Evolutionary conservation across 192 early-diverging fungal species (phyloP), one percentile per base, ranked within the genome.

Genomic region (Backusella morwellensis): DNA sequence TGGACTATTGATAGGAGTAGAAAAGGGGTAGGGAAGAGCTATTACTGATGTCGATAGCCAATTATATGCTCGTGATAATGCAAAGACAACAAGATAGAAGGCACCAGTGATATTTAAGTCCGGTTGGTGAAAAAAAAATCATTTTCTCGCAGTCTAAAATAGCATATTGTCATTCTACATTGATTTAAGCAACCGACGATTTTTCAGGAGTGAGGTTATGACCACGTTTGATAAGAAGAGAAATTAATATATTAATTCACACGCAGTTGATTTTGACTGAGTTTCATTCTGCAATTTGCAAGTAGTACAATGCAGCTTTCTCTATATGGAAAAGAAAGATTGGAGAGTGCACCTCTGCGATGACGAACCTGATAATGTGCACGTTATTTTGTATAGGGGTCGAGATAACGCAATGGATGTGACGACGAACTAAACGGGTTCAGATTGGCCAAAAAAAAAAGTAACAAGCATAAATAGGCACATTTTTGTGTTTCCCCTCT

Each of bases 161-260:
- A 63, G 56, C 52, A n/a, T 54, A 21, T 52, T 52, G 50, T 56
- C 54, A 56, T 26, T 56, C 21, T 56, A 56, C 54, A 52, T 52
- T 6, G 1, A 54, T 54, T 54, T 54, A 21, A 54, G 21, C 21
- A 63, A 29, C 56, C 56, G 56, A 63, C 9, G 26, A 4, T 23
- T 63, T 63, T 63, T 63, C 23, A 63, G 23, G 56, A 63, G 56
- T 23, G 23, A 59, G 21, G 54, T 26, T 59, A 59, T 63, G 56
- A 23, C 56, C 56, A 63, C 56, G 56, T 63, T 63, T 63, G 56
- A 63, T 63, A 63, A 63, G 23, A 63, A 59, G 54, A 59, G 21
- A 54, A 54, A 59, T 63, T 63, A 63, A 63, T 63, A 63, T 63
- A 63, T 63, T 63, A 63, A 14, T 63, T 63, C 56, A 63, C 56